Conservation (phyloP, 805 yeast species). For the Starmerella scarabaei region DNA sequence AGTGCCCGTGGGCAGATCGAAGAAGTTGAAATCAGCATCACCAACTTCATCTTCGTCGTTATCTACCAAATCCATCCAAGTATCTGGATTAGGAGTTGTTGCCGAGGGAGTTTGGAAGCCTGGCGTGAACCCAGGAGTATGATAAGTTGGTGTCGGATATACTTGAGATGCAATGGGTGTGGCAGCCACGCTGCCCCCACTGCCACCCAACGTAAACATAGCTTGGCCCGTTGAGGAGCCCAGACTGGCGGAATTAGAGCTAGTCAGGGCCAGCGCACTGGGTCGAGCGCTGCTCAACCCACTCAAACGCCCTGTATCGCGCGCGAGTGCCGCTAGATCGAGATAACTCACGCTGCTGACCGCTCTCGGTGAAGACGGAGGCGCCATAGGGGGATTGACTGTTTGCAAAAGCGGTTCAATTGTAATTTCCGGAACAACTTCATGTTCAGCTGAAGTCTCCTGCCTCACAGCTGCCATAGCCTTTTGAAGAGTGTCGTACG, state of each 20-base stretch:
- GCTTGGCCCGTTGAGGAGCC: neutral
- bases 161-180: neutral
- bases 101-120: constrained; percentile 1
- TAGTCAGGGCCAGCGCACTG: neutral
- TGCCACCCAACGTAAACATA: neutral
- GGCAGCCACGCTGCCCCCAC: neutral
- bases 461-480: constrained; percentile 12
- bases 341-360: neutral
- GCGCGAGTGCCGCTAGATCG: neutral
- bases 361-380: constrained; percentile 17
- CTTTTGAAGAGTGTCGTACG: constrained; percentile 10
- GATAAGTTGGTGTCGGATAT: constrained; percentile 14
- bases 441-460: neutral
- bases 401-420: constrained; percentile 3
- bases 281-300: neutral
- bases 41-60: constrained; percentile 28
- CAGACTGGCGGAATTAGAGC: neutral
- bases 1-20: constrained; percentile 22
- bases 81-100: constrained; percentile 5
- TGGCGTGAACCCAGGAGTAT: constrained; percentile 8
- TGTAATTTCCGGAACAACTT: constrained; percentile 1
- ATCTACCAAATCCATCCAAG: constrained; percentile 14
- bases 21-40: constrained; percentile 33
- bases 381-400: constrained; percentile 13
- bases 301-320: neutral